Percentiles rank a stretch among this genome's conserved stretches.
phyloP scores from a whole-genome alignment of 192 early-diverging fungal species.

The Entomortierella chlamydospora region DNA sequence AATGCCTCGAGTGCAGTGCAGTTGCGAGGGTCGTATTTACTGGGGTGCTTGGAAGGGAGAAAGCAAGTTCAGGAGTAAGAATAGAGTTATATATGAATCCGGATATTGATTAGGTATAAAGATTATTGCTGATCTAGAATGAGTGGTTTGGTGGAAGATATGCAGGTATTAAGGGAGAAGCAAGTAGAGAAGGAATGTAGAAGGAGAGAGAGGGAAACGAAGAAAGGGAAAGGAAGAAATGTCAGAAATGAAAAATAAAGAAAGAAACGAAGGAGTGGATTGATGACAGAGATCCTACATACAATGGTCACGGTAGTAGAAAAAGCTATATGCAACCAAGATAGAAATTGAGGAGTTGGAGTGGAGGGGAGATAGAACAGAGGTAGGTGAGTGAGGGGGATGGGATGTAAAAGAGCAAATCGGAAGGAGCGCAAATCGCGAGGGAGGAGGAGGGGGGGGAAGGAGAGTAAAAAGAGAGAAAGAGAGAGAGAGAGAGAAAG shows the following conservation, averaged over 20 bases:
- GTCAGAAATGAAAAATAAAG: neutral
- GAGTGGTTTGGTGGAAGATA: no score
- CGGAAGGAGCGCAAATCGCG: neutral
- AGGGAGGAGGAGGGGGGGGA: neutral
- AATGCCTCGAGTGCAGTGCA: no score
- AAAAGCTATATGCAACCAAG: neutral
- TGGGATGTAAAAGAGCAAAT: neutral
- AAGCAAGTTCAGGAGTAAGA: no score
- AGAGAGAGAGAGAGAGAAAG: neutral
- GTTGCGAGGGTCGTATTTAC: no score
- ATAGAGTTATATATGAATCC: no score
- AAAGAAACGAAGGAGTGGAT: neutral
- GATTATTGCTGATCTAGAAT: no score
- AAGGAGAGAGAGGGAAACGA: neutral
- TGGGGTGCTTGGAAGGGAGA: neutral
- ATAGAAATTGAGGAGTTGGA: slow-evolving; percentile 2
- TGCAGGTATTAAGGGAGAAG: neutral
- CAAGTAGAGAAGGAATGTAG: neutral
- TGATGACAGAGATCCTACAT: neutral
- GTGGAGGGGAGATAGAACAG: neutral
- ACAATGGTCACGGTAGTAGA: neutral
- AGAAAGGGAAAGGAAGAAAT: neutral
- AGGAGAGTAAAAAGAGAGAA: neutral
- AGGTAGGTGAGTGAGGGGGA: neutral
- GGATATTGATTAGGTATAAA: no score